phyloP scores from a whole-genome alignment of 768 basidiomycete genomes.

The Suillus subalutaceus region DNA sequence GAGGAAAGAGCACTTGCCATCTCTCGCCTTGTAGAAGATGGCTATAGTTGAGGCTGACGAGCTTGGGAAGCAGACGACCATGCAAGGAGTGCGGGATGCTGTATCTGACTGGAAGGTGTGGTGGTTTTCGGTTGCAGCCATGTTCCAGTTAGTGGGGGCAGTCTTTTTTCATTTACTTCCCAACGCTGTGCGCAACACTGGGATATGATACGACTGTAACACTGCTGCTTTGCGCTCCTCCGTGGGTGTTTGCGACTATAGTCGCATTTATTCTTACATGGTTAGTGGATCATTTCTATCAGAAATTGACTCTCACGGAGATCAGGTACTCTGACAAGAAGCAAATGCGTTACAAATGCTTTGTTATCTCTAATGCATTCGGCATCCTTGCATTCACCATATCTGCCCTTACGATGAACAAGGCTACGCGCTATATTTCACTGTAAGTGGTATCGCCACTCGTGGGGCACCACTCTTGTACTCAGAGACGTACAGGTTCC shows the following conservation, averaged over 20 bases:
- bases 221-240: not conserved
- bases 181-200: not conserved
- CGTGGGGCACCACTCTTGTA: not conserved
- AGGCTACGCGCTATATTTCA: not conserved
- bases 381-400: not conserved
- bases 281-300: not conserved
- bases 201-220: not conserved
- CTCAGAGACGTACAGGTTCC: not conserved
- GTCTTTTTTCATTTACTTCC: not conserved
- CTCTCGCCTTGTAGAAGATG: conserved; percentile 35
- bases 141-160: not conserved
- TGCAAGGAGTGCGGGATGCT: conserved; percentile 55
- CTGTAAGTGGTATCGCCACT: not conserved
- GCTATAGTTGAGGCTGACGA: conserved; percentile 52
- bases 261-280: not conserved
- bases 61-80: conserved; percentile 28
- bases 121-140: conserved; percentile 66
- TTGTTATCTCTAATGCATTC: not conserved
- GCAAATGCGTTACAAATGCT: not conserved
- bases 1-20: conserved; percentile 34
- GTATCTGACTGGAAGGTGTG: conserved; percentile 79
- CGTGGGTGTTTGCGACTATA: not conserved
- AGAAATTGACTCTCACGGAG: not conserved
- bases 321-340: not conserved
- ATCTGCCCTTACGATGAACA: not conserved